Evolutionary conservation across 768 basidiomycete species (phyloP), one percentile per base, ranked within the genome.

Genomic region (Pleurotus pulmonarius): DNA sequence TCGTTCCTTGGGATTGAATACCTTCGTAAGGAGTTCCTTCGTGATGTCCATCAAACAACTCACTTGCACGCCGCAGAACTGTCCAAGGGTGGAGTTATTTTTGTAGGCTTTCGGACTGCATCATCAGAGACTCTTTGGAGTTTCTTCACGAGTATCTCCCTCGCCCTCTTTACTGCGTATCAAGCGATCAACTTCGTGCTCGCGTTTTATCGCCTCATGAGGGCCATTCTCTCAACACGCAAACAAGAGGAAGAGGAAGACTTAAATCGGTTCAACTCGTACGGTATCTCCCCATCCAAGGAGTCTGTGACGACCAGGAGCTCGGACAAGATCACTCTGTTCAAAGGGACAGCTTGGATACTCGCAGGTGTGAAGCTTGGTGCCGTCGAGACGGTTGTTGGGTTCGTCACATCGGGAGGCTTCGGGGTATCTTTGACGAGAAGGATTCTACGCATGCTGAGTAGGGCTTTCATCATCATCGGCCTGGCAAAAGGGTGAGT

Each of bases 401-500:
- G 88, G 0, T 90, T 90, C 60, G 77, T 48, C 20, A 46, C 76
- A 2, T 69, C 72, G 12, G 75, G 73, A 24, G 73, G 74, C 6
- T 90, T 90, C 62, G 79, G 75, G 1, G 61, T 78, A 8, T 69
- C 75, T 0, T 60, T 92, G 12, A 73, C 78, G 7, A 75, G 90
- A 38, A 80, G 89, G 13, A 70, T 83, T 18, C 58, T 92, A 37
- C 75, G 86, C 44, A 67, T 86, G 51, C 39, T 85, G 9, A 75
- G 76, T 2, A 75, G 88, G 46, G 78, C 74, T 0, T 77, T 70
- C 60, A 64, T 92, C 16, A 77, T 82, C 57, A 77, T 86, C 55
- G 90, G 90, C 15, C 60, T 85, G 18, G 69, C 83, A 25, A 85
- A 85, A 72, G 89, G 90, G 90, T 90, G 58, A 56, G 83, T 69